These are phyloP conservation scores for Aspergillus tanneri DNA, from an alignment of 2,329 filamentous ascomycete genomes.

Conservation along the genomic window DNA sequence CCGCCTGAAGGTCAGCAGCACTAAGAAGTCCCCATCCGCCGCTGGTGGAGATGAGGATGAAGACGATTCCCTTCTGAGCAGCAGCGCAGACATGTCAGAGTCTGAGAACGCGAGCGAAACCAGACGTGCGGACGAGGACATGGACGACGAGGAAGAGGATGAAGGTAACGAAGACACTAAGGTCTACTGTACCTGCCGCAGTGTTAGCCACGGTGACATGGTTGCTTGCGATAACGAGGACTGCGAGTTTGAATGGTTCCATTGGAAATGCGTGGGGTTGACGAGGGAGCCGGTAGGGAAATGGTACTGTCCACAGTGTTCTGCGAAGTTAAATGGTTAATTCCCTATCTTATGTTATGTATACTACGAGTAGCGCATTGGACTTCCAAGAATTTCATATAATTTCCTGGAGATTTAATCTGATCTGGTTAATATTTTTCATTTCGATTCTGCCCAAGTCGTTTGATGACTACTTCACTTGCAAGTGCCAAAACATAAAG, in stretches of 20 bases:
- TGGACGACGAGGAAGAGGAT: conserved; percentile 50
- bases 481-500: too few species aligned
- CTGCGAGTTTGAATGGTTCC: conserved; percentile 67
- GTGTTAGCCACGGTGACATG: conserved; percentile 66
- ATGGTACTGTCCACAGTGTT: conserved; percentile 58
- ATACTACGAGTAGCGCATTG: background rate
- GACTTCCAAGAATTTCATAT: background rate
- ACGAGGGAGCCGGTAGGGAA: conserved; percentile 59
- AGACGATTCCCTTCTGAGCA: conserved; percentile 56
- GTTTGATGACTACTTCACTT: too few species aligned
- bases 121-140: conserved; percentile 37
- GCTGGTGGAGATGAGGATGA: conserved; percentile 47
- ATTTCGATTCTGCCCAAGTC: too few species aligned
- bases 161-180: conserved; percentile 59
- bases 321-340: conserved; percentile 41
- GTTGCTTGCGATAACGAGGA: conserved; percentile 66
- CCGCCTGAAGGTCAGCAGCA: conserved; percentile 33
- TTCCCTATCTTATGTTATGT: conserved; percentile 1
- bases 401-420: too few species aligned
- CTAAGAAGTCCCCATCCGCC: conserved; percentile 45
- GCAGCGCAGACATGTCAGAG: conserved; percentile 50
- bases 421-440: too few species aligned
- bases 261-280: conserved; percentile 63
- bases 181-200: conserved; percentile 65
- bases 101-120: conserved; percentile 42